Conservation (phyloP, 2,329 filamentous ascomycete species). For the Periconia sp. region DNA sequence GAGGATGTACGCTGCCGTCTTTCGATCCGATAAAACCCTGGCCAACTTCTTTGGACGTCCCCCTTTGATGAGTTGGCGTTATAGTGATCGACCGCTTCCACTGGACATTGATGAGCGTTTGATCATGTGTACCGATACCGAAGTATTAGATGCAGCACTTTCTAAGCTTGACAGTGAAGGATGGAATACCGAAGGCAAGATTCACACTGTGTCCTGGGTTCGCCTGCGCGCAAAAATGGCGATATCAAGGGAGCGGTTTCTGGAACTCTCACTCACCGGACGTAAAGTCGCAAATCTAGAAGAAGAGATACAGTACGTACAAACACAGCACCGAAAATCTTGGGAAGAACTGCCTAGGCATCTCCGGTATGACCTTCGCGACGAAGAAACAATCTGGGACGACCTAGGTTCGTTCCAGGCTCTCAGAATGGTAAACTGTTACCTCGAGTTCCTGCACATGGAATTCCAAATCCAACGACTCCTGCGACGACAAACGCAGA, state of each 20-base stretch:
- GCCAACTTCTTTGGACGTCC: slow-evolving; percentile 40
- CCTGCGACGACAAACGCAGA: slow-evolving; percentile 34
- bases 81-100: slow-evolving; percentile 33
- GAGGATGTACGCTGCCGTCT: slow-evolving; percentile 30
- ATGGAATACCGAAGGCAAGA: slow-evolving; percentile 33
- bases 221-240: slow-evolving; percentile 29
- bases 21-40: slow-evolving; percentile 36
- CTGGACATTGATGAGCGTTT: slow-evolving; percentile 35
- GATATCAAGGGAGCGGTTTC: slow-evolving; percentile 32
- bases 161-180: slow-evolving; percentile 31
- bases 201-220: slow-evolving; percentile 30
- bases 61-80: slow-evolving; percentile 37
- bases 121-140: slow-evolving; percentile 24
- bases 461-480: slow-evolving; percentile 39
- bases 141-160: slow-evolving; percentile 25
- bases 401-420: slow-evolving; percentile 23
- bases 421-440: slow-evolving; percentile 31
- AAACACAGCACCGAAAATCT: slow-evolving; percentile 23
- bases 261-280: slow-evolving; percentile 37
- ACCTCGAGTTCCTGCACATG: slow-evolving; percentile 37
- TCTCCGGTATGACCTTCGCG: slow-evolving; percentile 38
- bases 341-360: slow-evolving; percentile 34
- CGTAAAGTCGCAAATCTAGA: slow-evolving; percentile 31
- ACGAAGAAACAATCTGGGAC: slow-evolving; percentile 34
- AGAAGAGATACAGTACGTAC: slow-evolving; percentile 35